These are phyloP conservation scores for Phytopythium helicoides DNA, from an alignment of 352 stramenopile genomes.

Conservation along the genomic window DNA sequence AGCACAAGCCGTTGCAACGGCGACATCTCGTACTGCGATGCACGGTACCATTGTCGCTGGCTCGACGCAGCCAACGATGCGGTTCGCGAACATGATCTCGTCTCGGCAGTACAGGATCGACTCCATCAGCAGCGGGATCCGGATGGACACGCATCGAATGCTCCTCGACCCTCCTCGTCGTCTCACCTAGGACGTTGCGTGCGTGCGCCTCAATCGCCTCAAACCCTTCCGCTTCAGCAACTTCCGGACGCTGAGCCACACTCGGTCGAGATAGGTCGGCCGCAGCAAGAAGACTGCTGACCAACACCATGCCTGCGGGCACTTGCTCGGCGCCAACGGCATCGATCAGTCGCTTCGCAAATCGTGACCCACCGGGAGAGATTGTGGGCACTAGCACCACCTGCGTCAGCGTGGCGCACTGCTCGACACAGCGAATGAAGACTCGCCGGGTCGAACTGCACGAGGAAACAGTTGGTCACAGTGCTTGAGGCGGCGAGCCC, in stretches of 20 bases:
- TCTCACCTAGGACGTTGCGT: conserved; percentile 1
- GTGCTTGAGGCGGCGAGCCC: conserved; percentile 49
- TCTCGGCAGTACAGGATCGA: conserved; percentile 72
- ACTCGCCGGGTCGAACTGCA: conserved; percentile 54
- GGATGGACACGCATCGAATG: conserved; percentile 48
- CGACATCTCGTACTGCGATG: conserved; percentile 68
- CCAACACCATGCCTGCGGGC: conserved; percentile 44
- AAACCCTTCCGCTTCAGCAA: conserved; percentile 33
- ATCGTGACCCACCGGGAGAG: conserved; percentile 51
- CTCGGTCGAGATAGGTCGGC: conserved; percentile 31
- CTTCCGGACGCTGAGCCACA: conserved; percentile 2
- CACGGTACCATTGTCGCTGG: conserved; percentile 48
- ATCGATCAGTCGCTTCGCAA: conserved; percentile 71
- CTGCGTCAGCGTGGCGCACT: conserved; percentile 63
- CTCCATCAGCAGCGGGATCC: conserved; percentile 76
- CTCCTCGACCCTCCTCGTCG: conserved; percentile 24
- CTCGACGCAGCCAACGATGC: conserved; percentile 53
- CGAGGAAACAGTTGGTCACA: conserved; percentile 51
- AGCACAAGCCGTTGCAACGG: conserved; percentile 44
- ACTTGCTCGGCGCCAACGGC: conserved; percentile 43
- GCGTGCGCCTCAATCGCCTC: conserved; percentile 70
- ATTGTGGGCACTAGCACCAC: conserved; percentile 65
- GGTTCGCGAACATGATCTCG: conserved; percentile 67
- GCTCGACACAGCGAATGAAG: conserved; percentile 46
- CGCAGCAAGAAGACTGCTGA: conserved; percentile 61